Evolutionary conservation across 768 basidiomycete species (phyloP).

Genomic region (Boletus sensibilis): DNA sequence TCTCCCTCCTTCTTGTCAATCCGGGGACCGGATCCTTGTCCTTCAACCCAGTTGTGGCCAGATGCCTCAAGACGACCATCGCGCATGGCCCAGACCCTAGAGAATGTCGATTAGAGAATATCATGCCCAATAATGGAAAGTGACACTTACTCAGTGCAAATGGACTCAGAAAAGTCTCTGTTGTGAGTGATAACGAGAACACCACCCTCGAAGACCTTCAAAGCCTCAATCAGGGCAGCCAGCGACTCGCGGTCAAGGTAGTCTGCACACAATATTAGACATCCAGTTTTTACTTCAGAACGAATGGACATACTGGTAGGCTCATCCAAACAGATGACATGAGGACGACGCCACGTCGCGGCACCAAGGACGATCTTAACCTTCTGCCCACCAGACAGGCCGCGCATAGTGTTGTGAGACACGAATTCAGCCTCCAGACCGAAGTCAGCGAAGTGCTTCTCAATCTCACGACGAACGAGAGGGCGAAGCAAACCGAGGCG

Average conservation of each 20-base stretch:
- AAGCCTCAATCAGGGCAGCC: slow-evolving; percentile 95
- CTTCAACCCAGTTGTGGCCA: slow-evolving; percentile 99
- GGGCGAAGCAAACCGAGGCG: slow-evolving; percentile 92
- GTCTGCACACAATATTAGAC: slow-evolving; percentile 45
- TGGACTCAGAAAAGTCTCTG: slow-evolving; percentile 97
- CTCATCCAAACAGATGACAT: slow-evolving; percentile 96
- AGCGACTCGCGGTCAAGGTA: slow-evolving; percentile 99
- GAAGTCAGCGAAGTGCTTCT: slow-evolving; percentile 99
- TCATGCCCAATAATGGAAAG: background rate
- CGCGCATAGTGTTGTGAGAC: slow-evolving; percentile 98
- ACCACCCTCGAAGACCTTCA: slow-evolving; percentile 98
- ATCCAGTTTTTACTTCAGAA: background rate
- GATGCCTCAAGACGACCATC: slow-evolving; percentile 96
- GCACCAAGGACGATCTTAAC: slow-evolving; percentile 99
- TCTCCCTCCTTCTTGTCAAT: slow-evolving; percentile 94
- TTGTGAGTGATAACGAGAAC: slow-evolving; percentile 98
- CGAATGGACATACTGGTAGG: slow-evolving; percentile 68
- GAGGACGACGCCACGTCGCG: slow-evolving; percentile 98
- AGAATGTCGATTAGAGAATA: background rate
- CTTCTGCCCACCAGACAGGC: slow-evolving; percentile 98
- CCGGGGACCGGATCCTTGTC: slow-evolving; percentile 90
- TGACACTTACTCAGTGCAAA: slow-evolving; percentile 73
- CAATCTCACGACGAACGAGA: slow-evolving; percentile 97
- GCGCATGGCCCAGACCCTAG: slow-evolving; percentile 95
- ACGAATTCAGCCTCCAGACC: slow-evolving; percentile 99